Base-by-base conservation (phyloP, 108 stramenopile species). In the Cyclotella atomus region DNA sequence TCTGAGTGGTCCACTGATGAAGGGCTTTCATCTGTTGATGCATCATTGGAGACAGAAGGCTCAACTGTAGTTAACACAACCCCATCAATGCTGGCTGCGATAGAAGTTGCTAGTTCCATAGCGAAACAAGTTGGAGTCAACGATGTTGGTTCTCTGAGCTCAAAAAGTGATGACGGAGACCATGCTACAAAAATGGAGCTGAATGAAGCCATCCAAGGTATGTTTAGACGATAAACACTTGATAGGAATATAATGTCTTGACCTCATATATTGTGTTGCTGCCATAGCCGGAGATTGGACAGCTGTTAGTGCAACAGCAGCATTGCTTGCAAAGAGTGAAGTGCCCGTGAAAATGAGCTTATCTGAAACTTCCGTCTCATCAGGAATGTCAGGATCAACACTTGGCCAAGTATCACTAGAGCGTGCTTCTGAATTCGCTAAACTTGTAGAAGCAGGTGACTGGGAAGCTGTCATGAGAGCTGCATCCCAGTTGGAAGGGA, bases 271-370 rank as follows among this genome's bases (percentile, higher is more conserved):
- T 35, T 16, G 19, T 38, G 4, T 8, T 57, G 21, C 2, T 1
- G 9, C 8, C 12, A 44, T 25, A 70, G 82, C 88, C 35, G 95
- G 95, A 45, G 88, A 95, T 70, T 95, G 95, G 95, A 81, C 79
- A 30, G 92, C 95, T 19, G 92, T 95, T 3, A 88, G 92, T 70
- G 89, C 87, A 14, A 95, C 95, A 53, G 92, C 95, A 9, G 89
- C 91, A 3, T 70, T 95, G 17, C 66, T 95, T 41, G 95, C 95
- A 5, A 78, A 70, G 36, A 57, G 34, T 7, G 79, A 88, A 1
- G 71, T 84, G 21, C 81, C 72, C 6, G 83, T 87, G 53, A 80
- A 80, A 5, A 50, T 27, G 7, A 62, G 33, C 21, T 14, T 29
- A 53, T 28, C 32, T 0, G 35, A 59, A 10, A 45, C 46, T 19